Percentiles rank a stretch among this genome's conserved stretches.
Evolutionary conservation across 2,329 filamentous ascomycete species (phyloP).

Genomic region (Rhynchosporium graminicola): DNA sequence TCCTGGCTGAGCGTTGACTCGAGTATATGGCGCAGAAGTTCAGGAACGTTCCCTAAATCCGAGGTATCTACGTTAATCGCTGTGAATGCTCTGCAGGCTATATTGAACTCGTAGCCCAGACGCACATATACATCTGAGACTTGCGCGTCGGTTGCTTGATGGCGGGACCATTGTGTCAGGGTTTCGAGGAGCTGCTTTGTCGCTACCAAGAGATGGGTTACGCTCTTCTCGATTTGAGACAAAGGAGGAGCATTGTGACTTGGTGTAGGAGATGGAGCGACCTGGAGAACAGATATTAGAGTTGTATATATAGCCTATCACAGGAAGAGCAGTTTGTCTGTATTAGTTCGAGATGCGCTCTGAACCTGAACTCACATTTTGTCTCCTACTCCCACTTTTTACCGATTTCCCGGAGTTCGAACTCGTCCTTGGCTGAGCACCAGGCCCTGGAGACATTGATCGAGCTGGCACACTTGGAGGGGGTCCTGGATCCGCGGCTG

Average conservation of each 20-base stretch:
- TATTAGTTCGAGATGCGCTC: neutral
- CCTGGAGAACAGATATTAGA: conserved; percentile 26
- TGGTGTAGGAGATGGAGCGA: conserved; percentile 25
- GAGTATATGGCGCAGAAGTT: conserved; percentile 83
- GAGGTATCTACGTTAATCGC: conserved; percentile 95
- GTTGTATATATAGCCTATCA: neutral
- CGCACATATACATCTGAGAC: conserved; percentile 98
- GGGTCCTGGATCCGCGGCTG: conserved; percentile 61
- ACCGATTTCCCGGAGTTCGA: conserved; percentile 64
- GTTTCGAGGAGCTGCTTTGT: conserved; percentile 98
- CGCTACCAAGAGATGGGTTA: conserved; percentile 94
- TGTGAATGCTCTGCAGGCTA: conserved; percentile 94
- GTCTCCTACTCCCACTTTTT: conserved; percentile 51
- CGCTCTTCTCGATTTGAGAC: conserved; percentile 98
- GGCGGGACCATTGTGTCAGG: conserved; percentile 94
- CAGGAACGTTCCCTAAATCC: conserved; percentile 93
- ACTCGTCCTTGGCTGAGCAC: conserved; percentile 62
- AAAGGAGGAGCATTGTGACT: conserved; percentile 46
- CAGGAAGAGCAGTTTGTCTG: neutral
- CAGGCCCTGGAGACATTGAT: conserved; percentile 57
- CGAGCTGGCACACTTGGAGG: conserved; percentile 57
- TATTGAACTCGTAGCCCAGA: conserved; percentile 98
- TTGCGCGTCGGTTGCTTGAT: conserved; percentile 86
- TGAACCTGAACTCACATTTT: conserved; percentile 54
- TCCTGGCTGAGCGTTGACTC: conserved; percentile 97